phyloP scores from a whole-genome alignment of 805 yeast species.

The Ogataea nonfermentans region DNA sequence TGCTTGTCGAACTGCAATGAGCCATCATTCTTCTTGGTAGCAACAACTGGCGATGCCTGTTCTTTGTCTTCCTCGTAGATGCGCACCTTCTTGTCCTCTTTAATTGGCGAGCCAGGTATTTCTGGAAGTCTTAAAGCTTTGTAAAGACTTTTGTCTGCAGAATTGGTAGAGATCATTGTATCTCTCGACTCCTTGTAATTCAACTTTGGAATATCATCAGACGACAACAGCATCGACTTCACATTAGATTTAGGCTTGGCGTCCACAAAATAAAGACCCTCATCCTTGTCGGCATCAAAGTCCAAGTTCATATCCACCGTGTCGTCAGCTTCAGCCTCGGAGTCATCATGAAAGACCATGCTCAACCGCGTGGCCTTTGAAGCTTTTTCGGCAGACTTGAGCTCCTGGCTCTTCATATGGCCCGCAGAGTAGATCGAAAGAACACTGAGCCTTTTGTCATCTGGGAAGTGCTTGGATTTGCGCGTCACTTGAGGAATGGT shows the following conservation, averaged over 20 bases:
- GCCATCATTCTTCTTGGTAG: slow-evolving; percentile 14
- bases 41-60: slow-evolving; percentile 7
- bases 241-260: slow-evolving; percentile 27
- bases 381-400: slow-evolving; percentile 11
- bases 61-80: slow-evolving; percentile 21
- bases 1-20: slow-evolving; percentile 20
- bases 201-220: slow-evolving; percentile 22
- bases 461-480: slow-evolving; percentile 59
- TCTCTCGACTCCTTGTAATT: slow-evolving; percentile 35
- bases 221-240: slow-evolving; percentile 29
- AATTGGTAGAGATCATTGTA: slow-evolving; percentile 41
- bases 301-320: slow-evolving; percentile 27
- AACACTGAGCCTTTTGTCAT: slow-evolving; percentile 68
- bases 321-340: slow-evolving; percentile 21
- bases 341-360: slow-evolving; percentile 27
- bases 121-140: slow-evolving; percentile 51
- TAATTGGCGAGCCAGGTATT: slow-evolving; percentile 39
- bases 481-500: slow-evolving; percentile 70
- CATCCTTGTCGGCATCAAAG: slow-evolving; percentile 16
- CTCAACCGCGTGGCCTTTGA: slow-evolving; percentile 29
- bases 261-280: slow-evolving; percentile 35
- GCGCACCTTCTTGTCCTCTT: slow-evolving; percentile 25
- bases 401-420: slow-evolving; percentile 24
- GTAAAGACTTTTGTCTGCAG: slow-evolving; percentile 39
- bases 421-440: slow-evolving; percentile 68